Conservation (phyloP, 2,329 filamentous ascomycete species). For the Aspergillus clavatus region DNA sequence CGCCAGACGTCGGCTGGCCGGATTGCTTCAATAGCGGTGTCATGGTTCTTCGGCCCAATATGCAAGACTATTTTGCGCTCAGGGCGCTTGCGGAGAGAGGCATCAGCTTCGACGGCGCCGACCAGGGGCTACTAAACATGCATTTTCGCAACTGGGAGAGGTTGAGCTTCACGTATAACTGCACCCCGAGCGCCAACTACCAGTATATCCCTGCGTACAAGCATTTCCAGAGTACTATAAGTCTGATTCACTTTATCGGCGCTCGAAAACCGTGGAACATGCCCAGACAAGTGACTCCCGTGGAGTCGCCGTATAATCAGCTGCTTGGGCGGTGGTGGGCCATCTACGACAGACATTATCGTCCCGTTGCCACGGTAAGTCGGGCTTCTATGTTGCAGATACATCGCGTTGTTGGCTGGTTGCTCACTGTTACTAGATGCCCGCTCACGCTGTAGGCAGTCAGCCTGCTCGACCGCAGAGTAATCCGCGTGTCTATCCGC, state of each 20-base stretch:
- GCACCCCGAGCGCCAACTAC: conserved; percentile 93
- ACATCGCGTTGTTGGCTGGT: not conserved
- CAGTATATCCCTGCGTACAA: conserved; percentile 94
- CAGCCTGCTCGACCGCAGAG: not conserved
- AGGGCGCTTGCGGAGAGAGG: conserved; percentile 77
- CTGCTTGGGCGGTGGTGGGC: conserved; percentile 89
- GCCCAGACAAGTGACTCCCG: conserved; percentile 38
- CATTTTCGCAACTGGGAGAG: conserved; percentile 85
- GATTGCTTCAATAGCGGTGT: conserved; percentile 98
- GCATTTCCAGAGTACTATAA: conserved; percentile 87
- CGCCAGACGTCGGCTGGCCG: conserved; percentile 95
- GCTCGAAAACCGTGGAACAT: conserved; percentile 81
- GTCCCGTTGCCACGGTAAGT: conserved; percentile 29
- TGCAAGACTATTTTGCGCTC: conserved; percentile 83
- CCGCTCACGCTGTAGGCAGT: not conserved
- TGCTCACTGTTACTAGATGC: not conserved
- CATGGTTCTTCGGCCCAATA: conserved; percentile 81
- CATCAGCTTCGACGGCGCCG: conserved; percentile 93
- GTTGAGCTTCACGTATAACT: conserved; percentile 93
- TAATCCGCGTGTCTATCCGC: not conserved
- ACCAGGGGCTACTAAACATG: conserved; percentile 93
- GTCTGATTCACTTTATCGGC: conserved; percentile 91
- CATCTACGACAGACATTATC: conserved; percentile 84
- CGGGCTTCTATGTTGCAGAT: not conserved
- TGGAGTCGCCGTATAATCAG: conserved; percentile 62